Base-by-base conservation (phyloP, 2,329 filamentous ascomycete genomes). In the Rhexocercosporidium sp. region DNA sequence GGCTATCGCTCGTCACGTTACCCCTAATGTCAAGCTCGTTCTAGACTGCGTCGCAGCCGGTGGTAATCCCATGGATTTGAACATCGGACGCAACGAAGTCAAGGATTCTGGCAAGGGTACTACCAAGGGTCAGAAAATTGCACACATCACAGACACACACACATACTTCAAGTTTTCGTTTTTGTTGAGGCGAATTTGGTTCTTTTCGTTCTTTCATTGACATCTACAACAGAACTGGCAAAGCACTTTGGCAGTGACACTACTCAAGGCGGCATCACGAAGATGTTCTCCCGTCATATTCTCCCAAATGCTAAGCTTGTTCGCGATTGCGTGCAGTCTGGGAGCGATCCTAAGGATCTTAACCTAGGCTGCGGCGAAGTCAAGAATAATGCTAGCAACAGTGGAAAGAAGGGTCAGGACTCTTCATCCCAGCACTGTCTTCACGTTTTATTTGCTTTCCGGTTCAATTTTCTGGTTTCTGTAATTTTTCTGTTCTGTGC, bases 231-330 rank as follows among this genome's bases (percentile, higher is more conserved):
- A 66, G 64, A 47, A n/a, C 34, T 65, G 49, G 57, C 53, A 16
- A 54, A 61, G 54, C 54, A 60, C 25, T 67, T 69, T 56, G 69
- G 69, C 12, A 61, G 82, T 84, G 72, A 88, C 85, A 74, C 86
- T 86, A 74, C 87, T 88, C 72, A 82, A 85, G 2, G 70, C 1
- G 64, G 37, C 31, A 46, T 66, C 9, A 8, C 37, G 6, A 66
- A 66, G 39, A 53, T 62, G 18, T 62, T 57, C 31, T 59, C 39
- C 14, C 46, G 64, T 5, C 27, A 62, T 34, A 22, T 62, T 1
- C 49, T 9, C 9, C 41, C 59, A 5, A 41, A 59, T 14, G 51
- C 46, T 16, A 56, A 51, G 29, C 31, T 34, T 16, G 27, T 66
- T 18, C 34, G 49, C 39, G 39, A 59, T 6, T 59, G 64, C 44